Base-by-base conservation (phyloP, 176 grass and related monocot species). In the Zizania latifolia region DNA sequence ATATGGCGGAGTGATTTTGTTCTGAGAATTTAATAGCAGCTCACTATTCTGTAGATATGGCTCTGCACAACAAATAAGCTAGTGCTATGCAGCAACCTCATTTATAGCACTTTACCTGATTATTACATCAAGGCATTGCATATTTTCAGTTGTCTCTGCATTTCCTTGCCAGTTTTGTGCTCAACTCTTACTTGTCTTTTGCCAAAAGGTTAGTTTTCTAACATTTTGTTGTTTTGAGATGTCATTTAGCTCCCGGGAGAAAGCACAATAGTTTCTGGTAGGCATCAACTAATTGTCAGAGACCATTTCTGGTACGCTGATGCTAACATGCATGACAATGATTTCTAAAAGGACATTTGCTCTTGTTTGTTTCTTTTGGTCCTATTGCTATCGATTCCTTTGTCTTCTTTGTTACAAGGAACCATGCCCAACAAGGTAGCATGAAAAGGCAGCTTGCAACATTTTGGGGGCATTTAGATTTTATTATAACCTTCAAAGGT, bases 371-470 rank as follows among this genome's bases (percentile, higher is more conserved):
- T 70, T n/a, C n/a, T 62, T 69, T 79, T 71, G 75, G 68, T 55
- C 17, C 62, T 78, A 28, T 68, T 80, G 65, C 78, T 93, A 93
- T 85, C 82, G 71, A 81, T 69, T 39, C 70, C 63, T 81, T 62
- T 81, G 73, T 87, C 65, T 85, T 86, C 67, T 93, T 88, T 90
- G 79, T 86, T 90, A 86, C 84, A 88, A 93, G 78, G 91, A 80
- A 59, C 70, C 65, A 85, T 90, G 71, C 76, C 67, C 84, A 72
- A 38, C 58, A 90, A 87, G 85, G 58, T 78, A 89, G 82, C 84
- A 93, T 82, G 68, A 75, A 87, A 80, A 43, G 77, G 86, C 87
- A 78, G 81, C 81, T 72, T 78, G 51, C 78, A 83, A 69, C 84
- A 69, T 79, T 84, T 75, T 89, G 65, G 77, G 77, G 67, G 51